Conservation (phyloP, 1,139 yeast genomes). For the Pichia norvegensis region DNA sequence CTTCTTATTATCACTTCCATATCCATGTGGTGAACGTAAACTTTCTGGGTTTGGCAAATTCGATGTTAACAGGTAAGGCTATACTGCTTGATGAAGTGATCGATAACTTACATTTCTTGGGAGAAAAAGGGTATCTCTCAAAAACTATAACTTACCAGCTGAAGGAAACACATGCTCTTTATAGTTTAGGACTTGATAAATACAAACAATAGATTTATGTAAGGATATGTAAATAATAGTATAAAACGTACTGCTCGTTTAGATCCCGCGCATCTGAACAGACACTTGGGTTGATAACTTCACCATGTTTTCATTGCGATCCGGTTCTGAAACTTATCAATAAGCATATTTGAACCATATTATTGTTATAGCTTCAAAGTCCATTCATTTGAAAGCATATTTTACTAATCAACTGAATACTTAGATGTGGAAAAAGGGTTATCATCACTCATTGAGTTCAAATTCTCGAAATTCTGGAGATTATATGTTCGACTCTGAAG, state of each 20-base stretch:
- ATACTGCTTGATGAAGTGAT: constrained; percentile 74
- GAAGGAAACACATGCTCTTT: constrained; percentile 74
- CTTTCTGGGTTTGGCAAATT: constrained; percentile 68
- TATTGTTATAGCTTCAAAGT: too few relatives aligned
- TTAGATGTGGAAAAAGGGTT: constrained; percentile 23
- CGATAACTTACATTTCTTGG: constrained; percentile 51
- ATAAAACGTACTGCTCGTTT: too few relatives aligned
- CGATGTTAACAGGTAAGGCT: constrained; percentile 74
- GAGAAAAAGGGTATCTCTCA: constrained; percentile 39
- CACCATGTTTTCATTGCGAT: too few relatives aligned
- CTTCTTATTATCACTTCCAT: constrained; percentile 93
- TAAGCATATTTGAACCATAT: too few relatives aligned
- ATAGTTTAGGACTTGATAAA: constrained; percentile 37
- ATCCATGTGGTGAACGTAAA: constrained; percentile 76
- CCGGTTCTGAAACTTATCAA: too few relatives aligned
- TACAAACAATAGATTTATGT: constrained; percentile 4
- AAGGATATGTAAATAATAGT: background rate
- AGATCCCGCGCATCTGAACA: too few relatives aligned
- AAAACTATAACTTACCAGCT: constrained; percentile 47
- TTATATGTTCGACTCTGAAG: constrained; percentile 12
- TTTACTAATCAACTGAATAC: too few relatives aligned
- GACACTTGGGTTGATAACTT: too few relatives aligned
- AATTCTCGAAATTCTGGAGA: constrained; percentile 11
- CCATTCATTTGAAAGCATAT: too few relatives aligned
- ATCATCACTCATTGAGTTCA: constrained; percentile 21